Evolutionary conservation across 2,329 filamentous ascomycete genomes (phyloP).

Genomic region (Cladosporium austrohemisphaericum): DNA sequence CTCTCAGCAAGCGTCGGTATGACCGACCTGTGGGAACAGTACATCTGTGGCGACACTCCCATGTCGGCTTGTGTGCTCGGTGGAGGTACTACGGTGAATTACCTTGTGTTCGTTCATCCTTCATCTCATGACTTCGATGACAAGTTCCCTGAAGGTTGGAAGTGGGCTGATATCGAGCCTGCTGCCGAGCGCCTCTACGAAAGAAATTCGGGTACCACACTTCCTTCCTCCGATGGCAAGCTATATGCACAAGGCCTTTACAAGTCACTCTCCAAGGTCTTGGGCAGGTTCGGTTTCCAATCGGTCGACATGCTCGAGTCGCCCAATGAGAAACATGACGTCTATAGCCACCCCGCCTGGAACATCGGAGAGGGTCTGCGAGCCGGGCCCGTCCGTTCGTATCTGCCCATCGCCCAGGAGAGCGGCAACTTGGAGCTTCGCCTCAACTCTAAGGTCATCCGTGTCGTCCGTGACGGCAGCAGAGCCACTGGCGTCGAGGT

Average conservation of each 20-base stretch:
- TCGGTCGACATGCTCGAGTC: constrained; percentile 57
- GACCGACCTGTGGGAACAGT: constrained; percentile 32
- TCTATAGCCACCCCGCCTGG: constrained; percentile 61
- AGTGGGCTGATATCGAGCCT: constrained; percentile 56
- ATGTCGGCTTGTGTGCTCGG: constrained; percentile 68
- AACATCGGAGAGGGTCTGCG: constrained; percentile 65
- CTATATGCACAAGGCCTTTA: constrained; percentile 65
- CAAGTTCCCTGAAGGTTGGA: constrained; percentile 71
- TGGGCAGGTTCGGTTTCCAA: constrained; percentile 60
- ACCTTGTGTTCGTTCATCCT: constrained; percentile 64
- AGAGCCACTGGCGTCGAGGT: constrained; percentile 66
- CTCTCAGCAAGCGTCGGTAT: constrained; percentile 34
- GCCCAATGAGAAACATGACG: constrained; percentile 62
- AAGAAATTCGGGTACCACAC: constrained; percentile 65
- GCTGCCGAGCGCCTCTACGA: constrained; percentile 62
- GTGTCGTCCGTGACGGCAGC: constrained; percentile 60
- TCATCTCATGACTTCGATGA: constrained; percentile 66
- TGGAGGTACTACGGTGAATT: constrained; percentile 62
- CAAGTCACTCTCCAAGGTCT: constrained; percentile 57
- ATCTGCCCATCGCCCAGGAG: constrained; percentile 59
- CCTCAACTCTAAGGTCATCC: constrained; percentile 63
- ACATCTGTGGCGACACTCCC: constrained; percentile 65
- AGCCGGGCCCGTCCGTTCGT: constrained; percentile 67
- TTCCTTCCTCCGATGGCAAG: constrained; percentile 63
- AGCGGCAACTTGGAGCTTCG: constrained; percentile 64